Conservation (phyloP, 2,329 filamentous ascomycete species). For the Fusarium sublunatum region DNA sequence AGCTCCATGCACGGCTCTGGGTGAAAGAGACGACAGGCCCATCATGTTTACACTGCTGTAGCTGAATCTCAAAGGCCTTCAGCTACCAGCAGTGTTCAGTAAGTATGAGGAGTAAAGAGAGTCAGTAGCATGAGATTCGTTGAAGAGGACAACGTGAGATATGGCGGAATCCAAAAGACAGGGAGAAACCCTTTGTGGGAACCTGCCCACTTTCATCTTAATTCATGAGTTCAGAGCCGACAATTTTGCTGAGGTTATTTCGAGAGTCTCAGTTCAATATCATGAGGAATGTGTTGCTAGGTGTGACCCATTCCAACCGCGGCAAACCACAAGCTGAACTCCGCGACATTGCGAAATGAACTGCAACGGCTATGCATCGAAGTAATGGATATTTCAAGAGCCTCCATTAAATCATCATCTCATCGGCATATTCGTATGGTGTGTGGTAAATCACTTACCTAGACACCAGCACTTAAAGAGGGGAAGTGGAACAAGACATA, state of each 20-base stretch:
- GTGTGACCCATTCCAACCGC: conserved; percentile 52
- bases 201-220: conserved; percentile 40
- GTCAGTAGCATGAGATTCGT: conserved; percentile 15
- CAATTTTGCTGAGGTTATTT: conserved; percentile 43
- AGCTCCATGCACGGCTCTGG: conserved; percentile 16
- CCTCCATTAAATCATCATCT: conserved; percentile 5
- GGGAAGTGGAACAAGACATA: not conserved
- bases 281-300: conserved; percentile 55
- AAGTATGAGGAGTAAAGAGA: conserved; percentile 8
- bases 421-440: conserved; percentile 4
- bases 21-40: conserved; percentile 10
- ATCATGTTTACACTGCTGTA: conserved; percentile 31
- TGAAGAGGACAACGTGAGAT: conserved; percentile 31
- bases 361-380: not conserved
- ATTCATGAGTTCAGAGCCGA: conserved; percentile 16
- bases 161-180: conserved; percentile 26
- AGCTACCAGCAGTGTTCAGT: conserved; percentile 21
- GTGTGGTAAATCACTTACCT: not conserved
- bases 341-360: conserved; percentile 25
- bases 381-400: not conserved
- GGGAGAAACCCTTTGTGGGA: conserved; percentile 26
- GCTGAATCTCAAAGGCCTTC: conserved; percentile 11
- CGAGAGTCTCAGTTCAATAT: conserved; percentile 47
- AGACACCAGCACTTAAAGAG: conserved; percentile 1
- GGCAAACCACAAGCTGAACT: conserved; percentile 29